Conservation (phyloP, 257 asterid genomes). For the Primulina eburnea region DNA sequence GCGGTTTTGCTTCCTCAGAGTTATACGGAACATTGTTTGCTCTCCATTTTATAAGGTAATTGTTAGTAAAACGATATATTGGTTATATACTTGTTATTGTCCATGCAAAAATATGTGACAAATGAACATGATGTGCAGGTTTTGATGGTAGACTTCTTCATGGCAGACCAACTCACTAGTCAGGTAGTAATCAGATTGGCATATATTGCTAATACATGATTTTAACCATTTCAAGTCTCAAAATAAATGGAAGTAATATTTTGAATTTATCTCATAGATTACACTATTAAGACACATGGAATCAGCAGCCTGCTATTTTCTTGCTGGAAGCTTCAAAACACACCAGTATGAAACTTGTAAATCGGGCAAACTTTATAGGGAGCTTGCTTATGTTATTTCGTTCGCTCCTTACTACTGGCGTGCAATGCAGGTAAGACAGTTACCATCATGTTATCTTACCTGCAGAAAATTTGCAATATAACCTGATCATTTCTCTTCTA, state of each 20-base stretch:
- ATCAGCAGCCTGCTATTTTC: constrained; percentile 78
- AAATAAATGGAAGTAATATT: neutral
- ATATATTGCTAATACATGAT: neutral
- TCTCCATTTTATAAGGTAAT: constrained; percentile 90
- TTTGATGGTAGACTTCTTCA: constrained; percentile 87
- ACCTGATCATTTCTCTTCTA: neutral
- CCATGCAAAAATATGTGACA: neutral
- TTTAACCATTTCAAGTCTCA: neutral
- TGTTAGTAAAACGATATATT: neutral
- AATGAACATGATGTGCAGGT: constrained; percentile 40
- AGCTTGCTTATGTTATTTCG: constrained; percentile 85
- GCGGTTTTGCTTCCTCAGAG: constrained; percentile 62
- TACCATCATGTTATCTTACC: neutral
- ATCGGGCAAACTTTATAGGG: constrained; percentile 68
- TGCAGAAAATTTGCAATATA: neutral
- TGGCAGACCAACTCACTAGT: constrained; percentile 98
- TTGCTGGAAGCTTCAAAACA: constrained; percentile 71
- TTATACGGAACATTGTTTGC: constrained; percentile 76
- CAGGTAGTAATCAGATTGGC: constrained; percentile 49
- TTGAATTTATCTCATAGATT: constrained; percentile 38
- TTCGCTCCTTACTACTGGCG: constrained; percentile 97
- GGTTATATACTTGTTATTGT: neutral
- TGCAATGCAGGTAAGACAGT: constrained; percentile 75
- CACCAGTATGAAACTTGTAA: constrained; percentile 66
- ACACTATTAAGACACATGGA: constrained; percentile 88